Evolutionary conservation across 768 basidiomycete genomes (phyloP).

Genomic region (Cyclocybe cylindracea): DNA sequence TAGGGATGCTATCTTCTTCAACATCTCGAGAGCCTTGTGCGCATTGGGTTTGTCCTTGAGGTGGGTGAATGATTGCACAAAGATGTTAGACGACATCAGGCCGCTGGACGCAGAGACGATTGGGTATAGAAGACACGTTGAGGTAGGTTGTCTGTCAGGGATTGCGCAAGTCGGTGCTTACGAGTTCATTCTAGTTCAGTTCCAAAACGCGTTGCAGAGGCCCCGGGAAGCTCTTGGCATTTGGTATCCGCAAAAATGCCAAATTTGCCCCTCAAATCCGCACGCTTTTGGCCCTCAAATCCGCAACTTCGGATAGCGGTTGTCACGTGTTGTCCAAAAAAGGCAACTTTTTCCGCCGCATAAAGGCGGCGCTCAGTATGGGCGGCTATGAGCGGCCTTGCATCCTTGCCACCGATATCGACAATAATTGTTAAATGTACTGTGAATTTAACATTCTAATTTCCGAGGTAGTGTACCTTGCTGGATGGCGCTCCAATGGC

Average conservation of each 20-base stretch:
- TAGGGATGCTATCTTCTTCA: conserved; percentile 71
- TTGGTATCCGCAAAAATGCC: conserved; percentile 1
- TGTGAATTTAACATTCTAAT: too few relatives aligned
- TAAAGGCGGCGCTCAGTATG: too few relatives aligned
- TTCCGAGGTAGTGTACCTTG: too few relatives aligned
- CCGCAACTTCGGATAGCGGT: background rate
- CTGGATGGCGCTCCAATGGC: too few relatives aligned
- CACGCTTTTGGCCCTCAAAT: background rate
- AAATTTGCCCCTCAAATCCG: conserved; percentile 3
- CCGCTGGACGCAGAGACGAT: background rate
- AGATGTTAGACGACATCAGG: conserved; percentile 50
- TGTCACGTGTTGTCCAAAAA: background rate
- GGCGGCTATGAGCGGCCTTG: too few relatives aligned
- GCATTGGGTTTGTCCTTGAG: conserved; percentile 68
- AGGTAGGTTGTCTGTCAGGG: background rate
- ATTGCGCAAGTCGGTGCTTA: background rate
- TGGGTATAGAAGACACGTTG: too few relatives aligned
- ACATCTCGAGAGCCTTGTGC: conserved; percentile 65
- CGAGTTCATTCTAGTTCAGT: background rate
- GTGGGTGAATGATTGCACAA: conserved; percentile 69
- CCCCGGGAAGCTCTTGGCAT: conserved; percentile 2
- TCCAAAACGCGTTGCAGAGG: background rate
- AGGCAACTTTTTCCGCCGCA: too few relatives aligned
- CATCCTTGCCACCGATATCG: too few relatives aligned
- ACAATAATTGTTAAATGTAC: too few relatives aligned